phyloP scores from a whole-genome alignment of 345 rosid species.

The Excoecaria agallocha region DNA sequence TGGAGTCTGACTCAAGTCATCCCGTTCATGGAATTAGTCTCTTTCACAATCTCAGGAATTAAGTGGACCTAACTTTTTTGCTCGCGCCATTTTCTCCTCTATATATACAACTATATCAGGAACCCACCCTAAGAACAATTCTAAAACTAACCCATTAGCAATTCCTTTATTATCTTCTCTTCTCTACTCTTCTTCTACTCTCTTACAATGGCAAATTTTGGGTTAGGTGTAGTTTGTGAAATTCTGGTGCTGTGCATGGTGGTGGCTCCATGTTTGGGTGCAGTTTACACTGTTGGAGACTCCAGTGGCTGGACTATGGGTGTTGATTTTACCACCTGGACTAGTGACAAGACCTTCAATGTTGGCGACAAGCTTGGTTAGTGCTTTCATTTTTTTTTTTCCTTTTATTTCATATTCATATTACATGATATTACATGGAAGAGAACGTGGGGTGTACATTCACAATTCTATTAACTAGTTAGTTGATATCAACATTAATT shows the following conservation, averaged over 20 bases:
- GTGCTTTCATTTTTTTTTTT: constrained; percentile 11
- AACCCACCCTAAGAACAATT: constrained; percentile 16
- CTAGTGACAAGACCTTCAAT: constrained; percentile 49
- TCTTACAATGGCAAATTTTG: constrained; percentile 40
- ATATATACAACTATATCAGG: constrained; percentile 18
- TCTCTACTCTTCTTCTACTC: not conserved
- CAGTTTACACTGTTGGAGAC: constrained; percentile 69
- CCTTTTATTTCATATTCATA: not conserved
- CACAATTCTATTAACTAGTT: too few species aligned
- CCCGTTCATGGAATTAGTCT: constrained; percentile 17
- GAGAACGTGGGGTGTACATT: too few species aligned
- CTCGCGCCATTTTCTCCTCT: constrained; percentile 30
- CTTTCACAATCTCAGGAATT: constrained; percentile 9
- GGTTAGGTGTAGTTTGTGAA: constrained; percentile 20
- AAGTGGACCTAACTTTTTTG: constrained; percentile 37
- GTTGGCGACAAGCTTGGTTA: constrained; percentile 83
- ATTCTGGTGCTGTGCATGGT: constrained; percentile 35
- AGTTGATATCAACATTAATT: too few species aligned
- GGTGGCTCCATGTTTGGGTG: constrained; percentile 43
- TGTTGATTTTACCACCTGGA: constrained; percentile 58
- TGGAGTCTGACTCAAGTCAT: constrained; percentile 36
- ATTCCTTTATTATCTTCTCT: constrained; percentile 6
- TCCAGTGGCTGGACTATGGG: constrained; percentile 63
- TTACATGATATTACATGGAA: too few species aligned
- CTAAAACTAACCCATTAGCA: constrained; percentile 3